Evolutionary conservation across 768 basidiomycete species (phyloP).

Genomic region (Stropharia rugosoannulata): DNA sequence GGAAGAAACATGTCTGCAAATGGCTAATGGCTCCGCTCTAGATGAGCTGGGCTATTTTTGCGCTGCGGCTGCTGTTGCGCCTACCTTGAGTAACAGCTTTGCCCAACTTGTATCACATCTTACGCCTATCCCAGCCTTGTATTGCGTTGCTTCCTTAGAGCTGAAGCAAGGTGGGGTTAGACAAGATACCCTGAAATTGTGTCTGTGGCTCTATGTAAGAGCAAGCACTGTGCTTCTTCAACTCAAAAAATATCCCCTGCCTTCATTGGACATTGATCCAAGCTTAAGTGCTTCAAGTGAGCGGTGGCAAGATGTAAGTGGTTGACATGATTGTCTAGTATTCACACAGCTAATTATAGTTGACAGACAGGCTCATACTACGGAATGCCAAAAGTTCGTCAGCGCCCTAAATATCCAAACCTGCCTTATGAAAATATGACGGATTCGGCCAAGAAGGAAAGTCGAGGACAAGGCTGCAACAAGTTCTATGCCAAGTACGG

Average conservation of each 20-base stretch:
- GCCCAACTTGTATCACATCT: neutral
- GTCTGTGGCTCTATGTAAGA: conserved; percentile 11
- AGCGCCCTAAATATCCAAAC: too few species aligned
- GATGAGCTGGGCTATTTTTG: neutral
- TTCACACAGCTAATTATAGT: conserved; percentile 1
- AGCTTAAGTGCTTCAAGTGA: neutral
- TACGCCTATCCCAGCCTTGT: neutral
- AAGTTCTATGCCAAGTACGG: conserved; percentile 28
- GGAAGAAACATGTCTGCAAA: neutral
- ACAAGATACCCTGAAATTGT: conserved; percentile 1
- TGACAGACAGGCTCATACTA: conserved; percentile 27
- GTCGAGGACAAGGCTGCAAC: too few species aligned
- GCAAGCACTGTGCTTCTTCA: neutral
- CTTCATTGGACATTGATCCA: neutral
- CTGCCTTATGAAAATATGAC: too few species aligned
- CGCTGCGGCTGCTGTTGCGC: neutral
- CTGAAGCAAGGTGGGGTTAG: neutral
- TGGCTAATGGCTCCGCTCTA: neutral
- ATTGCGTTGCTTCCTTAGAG: neutral
- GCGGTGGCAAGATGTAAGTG: neutral
- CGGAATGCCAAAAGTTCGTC: too few species aligned
- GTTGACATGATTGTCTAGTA: conserved; percentile 3
- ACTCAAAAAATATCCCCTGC: neutral
- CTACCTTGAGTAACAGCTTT: too few species aligned
- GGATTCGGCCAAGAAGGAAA: too few species aligned